These are phyloP conservation scores for Ophiostoma pallidulum DNA, from an alignment of 2,329 filamentous ascomycete genomes.

Conservation along the genomic window DNA sequence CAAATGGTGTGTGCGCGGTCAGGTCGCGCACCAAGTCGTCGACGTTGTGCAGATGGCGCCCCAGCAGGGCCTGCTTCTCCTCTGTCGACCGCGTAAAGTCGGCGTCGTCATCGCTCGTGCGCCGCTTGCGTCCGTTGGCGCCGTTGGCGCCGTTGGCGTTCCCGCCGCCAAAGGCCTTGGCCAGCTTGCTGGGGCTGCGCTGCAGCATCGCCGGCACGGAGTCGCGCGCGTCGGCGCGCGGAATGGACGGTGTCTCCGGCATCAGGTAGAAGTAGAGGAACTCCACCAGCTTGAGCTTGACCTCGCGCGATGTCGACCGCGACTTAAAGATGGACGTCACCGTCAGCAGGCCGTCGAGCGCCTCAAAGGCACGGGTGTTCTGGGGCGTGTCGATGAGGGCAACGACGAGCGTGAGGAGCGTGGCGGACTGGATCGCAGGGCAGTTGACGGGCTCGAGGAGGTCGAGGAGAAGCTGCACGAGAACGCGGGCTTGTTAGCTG, in stretches of 20 bases:
- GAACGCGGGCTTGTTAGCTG: background rate
- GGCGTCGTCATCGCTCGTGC: constrained; percentile 15
- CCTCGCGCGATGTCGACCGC: constrained; percentile 71
- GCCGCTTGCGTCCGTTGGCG: constrained; percentile 6
- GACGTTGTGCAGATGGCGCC: constrained; percentile 69
- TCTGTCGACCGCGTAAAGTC: constrained; percentile 55
- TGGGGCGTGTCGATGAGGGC: constrained; percentile 76
- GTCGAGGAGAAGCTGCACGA: constrained; percentile 64
- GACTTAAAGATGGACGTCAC: constrained; percentile 91
- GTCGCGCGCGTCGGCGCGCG: constrained; percentile 29
- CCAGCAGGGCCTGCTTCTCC: constrained; percentile 73
- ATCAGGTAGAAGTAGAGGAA: constrained; percentile 99
- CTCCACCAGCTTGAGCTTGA: constrained; percentile 93
- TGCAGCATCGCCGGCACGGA: constrained; percentile 47
- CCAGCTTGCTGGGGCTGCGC: constrained; percentile 60
- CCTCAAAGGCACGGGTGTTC: constrained; percentile 88
- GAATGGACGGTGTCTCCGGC: constrained; percentile 64
- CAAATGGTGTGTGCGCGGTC: constrained; percentile 68
- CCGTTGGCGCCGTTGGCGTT: too few species aligned
- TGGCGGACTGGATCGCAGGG: constrained; percentile 81
- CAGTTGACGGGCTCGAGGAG: constrained; percentile 89
- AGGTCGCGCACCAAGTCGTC: constrained; percentile 79
- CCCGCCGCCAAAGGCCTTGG: constrained; percentile 42
- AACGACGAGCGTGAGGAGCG: constrained; percentile 81
- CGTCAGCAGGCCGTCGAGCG: constrained; percentile 81